These are phyloP conservation scores for Leucogyrophana mollusca DNA, from an alignment of 768 basidiomycete genomes.

Conservation along the genomic window DNA sequence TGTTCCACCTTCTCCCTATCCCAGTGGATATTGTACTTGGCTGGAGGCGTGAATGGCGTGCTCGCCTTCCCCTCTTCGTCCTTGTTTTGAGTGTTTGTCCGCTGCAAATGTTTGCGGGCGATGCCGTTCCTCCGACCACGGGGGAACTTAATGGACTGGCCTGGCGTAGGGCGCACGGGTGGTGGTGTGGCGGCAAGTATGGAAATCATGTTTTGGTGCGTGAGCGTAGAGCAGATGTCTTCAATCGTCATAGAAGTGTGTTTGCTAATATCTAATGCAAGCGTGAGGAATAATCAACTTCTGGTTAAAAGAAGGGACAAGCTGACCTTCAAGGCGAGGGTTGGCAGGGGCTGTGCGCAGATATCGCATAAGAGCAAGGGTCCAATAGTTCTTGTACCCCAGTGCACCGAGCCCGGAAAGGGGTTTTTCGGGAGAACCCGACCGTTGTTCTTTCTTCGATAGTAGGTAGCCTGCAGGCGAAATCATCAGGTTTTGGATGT, in stretches of 20 bases:
- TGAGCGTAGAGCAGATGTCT: constrained; percentile 77
- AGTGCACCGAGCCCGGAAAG: constrained; percentile 89
- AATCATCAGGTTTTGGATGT: constrained; percentile 9
- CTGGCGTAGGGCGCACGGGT: constrained; percentile 63
- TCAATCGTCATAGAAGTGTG: constrained; percentile 91
- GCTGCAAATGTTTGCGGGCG: constrained; percentile 62
- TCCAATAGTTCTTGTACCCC: constrained; percentile 97
- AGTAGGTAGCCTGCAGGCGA: constrained; percentile 79
- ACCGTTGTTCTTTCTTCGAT: constrained; percentile 89
- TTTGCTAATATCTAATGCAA: constrained; percentile 67
- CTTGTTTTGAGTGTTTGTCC: constrained; percentile 46
- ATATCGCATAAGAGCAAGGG: constrained; percentile 80
- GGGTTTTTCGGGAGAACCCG: constrained; percentile 95
- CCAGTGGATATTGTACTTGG: constrained; percentile 74
- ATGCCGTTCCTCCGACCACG: constrained; percentile 68
- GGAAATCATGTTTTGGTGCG: constrained; percentile 72
- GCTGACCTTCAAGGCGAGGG: constrained; percentile 74
- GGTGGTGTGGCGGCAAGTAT: constrained; percentile 47
- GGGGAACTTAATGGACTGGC: constrained; percentile 73
- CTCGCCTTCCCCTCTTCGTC: constrained; percentile 35
- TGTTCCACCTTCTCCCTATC: constrained; percentile 62
- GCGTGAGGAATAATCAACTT: constrained; percentile 13
- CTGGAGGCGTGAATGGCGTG: constrained; percentile 60
- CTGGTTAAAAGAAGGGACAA: constrained; percentile 8
- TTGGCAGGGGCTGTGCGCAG: constrained; percentile 57